Base-by-base conservation (phyloP, 257 asterid species). In the Plantago elongata region DNA sequence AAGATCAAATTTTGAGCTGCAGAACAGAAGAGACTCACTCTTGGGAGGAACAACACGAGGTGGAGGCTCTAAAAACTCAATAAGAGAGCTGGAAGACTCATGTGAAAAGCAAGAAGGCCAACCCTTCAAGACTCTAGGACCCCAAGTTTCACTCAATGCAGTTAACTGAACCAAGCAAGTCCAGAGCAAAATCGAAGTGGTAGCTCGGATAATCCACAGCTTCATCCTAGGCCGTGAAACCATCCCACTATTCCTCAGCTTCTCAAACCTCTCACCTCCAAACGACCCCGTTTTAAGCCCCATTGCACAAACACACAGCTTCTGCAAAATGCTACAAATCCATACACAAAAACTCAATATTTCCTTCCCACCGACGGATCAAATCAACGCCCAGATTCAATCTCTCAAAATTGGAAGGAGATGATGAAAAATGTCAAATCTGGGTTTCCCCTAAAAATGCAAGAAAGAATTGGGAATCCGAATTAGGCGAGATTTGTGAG, bases 61-160 rank as follows among this genome's bases (percentile, higher is more conserved):
- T 1, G 75, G 67, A 54, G 86, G 79, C 13, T 79, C 79, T 54
- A 82, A 78, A 79, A 78, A 85, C 84, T 88, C 62, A 11, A 87
- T 78, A 27, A 72, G 72, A 5, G 72, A 61, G 9, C 79, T 55
- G 13, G 77, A 69, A 15, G 91, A 83, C 18, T 88, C 94, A 34
- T 88, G 95, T 3, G 87, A 76, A 58, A 91, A 91, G 74, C 95
- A 86, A 63, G 95, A 84, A 12, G 98, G 98, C 96, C 96, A 91
- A 0, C 92, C 95, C 65, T 86, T 91, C 29, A 91, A 73, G 69
- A 88, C 92, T 45, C 90, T 79, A 61, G 92, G 96, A 54, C 96
- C 98, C 78, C 91, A 85, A 56, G 85, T 83, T 62, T 91, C 95
- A 43, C 96, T 89, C 77, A 88, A 78, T 55, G 96, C 87, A 46